Percentiles rank a stretch among this genome's conserved stretches.
These are phyloP conservation scores for Heliocybe sulcata DNA, from an alignment of 1,284 basidiomycete genomes.

Conservation along the genomic window DNA sequence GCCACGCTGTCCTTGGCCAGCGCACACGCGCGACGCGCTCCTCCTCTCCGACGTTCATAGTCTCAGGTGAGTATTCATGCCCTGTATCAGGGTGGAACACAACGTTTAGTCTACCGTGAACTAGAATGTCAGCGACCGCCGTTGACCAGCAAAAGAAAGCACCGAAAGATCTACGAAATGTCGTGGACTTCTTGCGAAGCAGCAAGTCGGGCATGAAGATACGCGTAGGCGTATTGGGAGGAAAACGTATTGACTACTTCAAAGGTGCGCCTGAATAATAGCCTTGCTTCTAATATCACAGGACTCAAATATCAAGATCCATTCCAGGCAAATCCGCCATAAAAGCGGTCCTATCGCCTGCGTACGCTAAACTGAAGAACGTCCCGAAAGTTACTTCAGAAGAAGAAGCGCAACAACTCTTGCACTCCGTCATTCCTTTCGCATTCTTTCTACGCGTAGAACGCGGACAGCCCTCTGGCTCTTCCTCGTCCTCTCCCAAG, in stretches of 20 bases:
- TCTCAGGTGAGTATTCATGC: not conserved
- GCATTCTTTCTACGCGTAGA: slow-evolving; percentile 90
- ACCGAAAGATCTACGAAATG: slow-evolving; percentile 68
- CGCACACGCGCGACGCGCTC: not conserved
- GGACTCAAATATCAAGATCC: slow-evolving; percentile 7
- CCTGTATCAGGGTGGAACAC: not conserved
- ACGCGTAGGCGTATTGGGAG: slow-evolving; percentile 85
- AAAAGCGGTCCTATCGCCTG: slow-evolving; percentile 87
- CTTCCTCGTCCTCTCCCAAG: slow-evolving; percentile 70
- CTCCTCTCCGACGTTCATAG: not conserved
- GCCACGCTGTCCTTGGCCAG: not conserved
- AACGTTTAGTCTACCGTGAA: not conserved
- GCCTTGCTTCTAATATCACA: not conserved
- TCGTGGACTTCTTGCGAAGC: slow-evolving; percentile 81
- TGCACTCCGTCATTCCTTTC: slow-evolving; percentile 73
- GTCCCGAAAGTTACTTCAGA: slow-evolving; percentile 76
- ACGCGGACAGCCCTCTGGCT: slow-evolving; percentile 65
- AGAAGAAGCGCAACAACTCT: slow-evolving; percentile 65
- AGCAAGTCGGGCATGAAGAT: slow-evolving; percentile 86
- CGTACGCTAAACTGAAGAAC: slow-evolving; percentile 85
- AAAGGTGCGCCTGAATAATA: slow-evolving; percentile 59
- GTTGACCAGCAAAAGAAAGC: slow-evolving; percentile 74
- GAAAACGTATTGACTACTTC: slow-evolving; percentile 96
- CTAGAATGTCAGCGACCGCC: slow-evolving; percentile 9
- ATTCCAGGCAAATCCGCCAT: slow-evolving; percentile 81